A percentile compares a stretch with the other conserved stretches of the same genome.
These are phyloP conservation scores for Eucalyptus melliodora DNA, from an alignment of 345 rosid genomes.

Conservation along the genomic window DNA sequence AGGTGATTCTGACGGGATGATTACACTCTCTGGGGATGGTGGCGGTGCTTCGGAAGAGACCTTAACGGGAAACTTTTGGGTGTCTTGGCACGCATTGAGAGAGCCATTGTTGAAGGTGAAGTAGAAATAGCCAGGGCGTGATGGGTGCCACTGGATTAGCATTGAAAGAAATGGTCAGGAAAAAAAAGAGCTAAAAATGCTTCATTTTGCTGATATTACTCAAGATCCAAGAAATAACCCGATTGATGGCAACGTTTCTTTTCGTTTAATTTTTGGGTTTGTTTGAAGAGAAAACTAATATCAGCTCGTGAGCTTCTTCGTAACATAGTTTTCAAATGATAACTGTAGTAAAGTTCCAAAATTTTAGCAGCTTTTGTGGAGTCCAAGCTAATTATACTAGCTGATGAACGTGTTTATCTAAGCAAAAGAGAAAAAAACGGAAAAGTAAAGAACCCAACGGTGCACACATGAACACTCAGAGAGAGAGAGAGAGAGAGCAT, in stretches of 20 bases:
- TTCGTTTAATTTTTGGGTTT: not conserved
- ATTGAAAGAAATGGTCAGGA: not conserved
- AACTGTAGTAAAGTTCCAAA: not conserved
- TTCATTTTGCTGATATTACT: not conserved
- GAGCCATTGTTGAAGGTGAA: conserved; percentile 74
- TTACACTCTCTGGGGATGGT: conserved; percentile 7
- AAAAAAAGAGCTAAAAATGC: not conserved
- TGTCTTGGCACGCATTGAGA: conserved; percentile 30
- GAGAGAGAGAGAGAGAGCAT: not conserved
- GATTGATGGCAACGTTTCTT: not conserved
- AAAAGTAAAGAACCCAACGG: not conserved
- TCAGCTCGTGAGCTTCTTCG: not conserved
- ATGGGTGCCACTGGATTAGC: conserved; percentile 66
- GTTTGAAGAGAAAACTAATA: not conserved
- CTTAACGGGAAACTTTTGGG: conserved; percentile 51
- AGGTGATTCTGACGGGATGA: conserved; percentile 1
- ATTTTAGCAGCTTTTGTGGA: not conserved
- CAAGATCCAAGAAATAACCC: not conserved
- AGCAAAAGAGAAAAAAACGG: not conserved
- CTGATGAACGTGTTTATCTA: not conserved
- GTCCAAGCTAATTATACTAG: not conserved
- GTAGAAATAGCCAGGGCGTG: conserved; percentile 84
- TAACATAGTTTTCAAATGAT: not conserved
- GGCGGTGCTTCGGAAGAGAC: conserved; percentile 14
- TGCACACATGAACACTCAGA: not conserved